Evolutionary conservation across 164 flowering plant species (phyloP), one percentile per base, ranked within the genome.

Genomic region (Magnolia sinica): DNA sequence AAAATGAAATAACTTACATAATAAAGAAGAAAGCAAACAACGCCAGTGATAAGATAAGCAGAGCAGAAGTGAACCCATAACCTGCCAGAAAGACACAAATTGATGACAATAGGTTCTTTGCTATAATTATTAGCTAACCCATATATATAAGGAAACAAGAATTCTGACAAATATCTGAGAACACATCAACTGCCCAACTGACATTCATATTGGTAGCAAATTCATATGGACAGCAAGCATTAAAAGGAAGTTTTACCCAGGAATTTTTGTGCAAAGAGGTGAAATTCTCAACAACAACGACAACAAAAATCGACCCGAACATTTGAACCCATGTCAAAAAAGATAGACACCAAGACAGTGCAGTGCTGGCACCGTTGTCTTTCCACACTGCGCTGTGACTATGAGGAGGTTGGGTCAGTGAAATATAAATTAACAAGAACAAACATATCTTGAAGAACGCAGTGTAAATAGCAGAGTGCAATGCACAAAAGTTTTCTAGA

Each of bases 51-150:
- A 72, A 84, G 18, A 82, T 94, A 96, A 13, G 89, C 89, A 77
- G 95, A 91, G 74, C 78, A 71, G 74, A 92, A 96, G 84, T 96
- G 99, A 81, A 91, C 71, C 98, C 99, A 96, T 81, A 96, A 87
- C 92, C 99, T 96, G 90, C 75, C 58, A 83, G 71, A 81, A 75
- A 61, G 20, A 19, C 4, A 1, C 27, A 76, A 69, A 49, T 68
- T 58, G 7, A 23, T 45, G 70, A 74, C 5, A 70, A 20, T 52
- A 70, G 73, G 27, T 22, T 68, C 51, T 31, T 29, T 29, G 18
- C 61, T 55, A 16, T 55, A 55, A 55, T 11, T 11, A 10, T 11
- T 55, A 55, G 61, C 3, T 55, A 55, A 55, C 13, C 61, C 18
- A 16, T 16, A 55, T 16, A 55, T 55, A 55, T 10, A 11, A 55